Evolutionary conservation across 2,329 filamentous ascomycete genomes (phyloP).

Genomic region (Calonectria crousiana): DNA sequence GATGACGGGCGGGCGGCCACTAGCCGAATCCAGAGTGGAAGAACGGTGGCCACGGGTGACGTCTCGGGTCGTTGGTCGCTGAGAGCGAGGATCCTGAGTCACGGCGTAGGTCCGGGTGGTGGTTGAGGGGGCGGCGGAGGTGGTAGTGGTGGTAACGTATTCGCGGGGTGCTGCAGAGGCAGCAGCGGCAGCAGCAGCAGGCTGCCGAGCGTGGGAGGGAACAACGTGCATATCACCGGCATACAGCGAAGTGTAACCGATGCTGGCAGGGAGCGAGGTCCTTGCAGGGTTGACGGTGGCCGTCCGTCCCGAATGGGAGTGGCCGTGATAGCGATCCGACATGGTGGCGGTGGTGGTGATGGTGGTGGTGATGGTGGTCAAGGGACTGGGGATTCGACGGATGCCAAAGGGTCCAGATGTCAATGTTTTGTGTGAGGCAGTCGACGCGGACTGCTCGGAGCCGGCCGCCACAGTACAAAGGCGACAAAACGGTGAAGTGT

Average conservation of each 20-base stretch:
- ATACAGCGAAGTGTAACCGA: constrained; percentile 64
- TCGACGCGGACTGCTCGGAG: constrained; percentile 20
- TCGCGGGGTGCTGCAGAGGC: constrained; percentile 44
- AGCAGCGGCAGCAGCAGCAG: constrained; percentile 31
- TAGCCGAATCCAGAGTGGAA: constrained; percentile 63
- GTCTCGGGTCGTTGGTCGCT: constrained; percentile 62
- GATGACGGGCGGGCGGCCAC: constrained; percentile 64
- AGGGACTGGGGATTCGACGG: constrained; percentile 19
- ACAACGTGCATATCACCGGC: constrained; percentile 67
- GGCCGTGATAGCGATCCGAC: constrained; percentile 61
- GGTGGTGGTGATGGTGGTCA: constrained; percentile 42
- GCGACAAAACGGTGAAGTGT: background rate
- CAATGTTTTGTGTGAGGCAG: constrained; percentile 24
- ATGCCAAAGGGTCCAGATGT: constrained; percentile 1
- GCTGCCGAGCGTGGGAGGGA: constrained; percentile 52
- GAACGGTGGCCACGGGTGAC: constrained; percentile 60
- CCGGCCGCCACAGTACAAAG: constrained; percentile 4
- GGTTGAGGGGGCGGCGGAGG: constrained; percentile 52
- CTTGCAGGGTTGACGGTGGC: constrained; percentile 63
- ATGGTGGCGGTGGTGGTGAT: constrained; percentile 52
- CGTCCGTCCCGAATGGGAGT: constrained; percentile 57
- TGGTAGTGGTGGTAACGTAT: constrained; percentile 48
- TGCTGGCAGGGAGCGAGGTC: constrained; percentile 64
- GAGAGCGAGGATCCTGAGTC: constrained; percentile 62
- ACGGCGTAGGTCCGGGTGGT: constrained; percentile 69